phyloP scores from a whole-genome alignment of 257 asterid species.

The Nemophila menziesii region DNA sequence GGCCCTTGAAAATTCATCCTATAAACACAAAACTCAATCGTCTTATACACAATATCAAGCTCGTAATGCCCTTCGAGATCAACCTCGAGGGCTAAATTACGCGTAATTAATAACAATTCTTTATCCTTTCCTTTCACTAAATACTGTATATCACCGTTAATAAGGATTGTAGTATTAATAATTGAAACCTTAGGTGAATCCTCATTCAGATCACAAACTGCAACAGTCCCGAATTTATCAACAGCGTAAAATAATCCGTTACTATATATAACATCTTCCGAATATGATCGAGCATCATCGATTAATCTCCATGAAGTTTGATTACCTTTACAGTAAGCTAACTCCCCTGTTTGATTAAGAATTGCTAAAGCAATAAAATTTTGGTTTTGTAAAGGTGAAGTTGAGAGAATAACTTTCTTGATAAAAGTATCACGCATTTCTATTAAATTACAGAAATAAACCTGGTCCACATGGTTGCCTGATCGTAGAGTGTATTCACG shows the following conservation, averaged over 20 bases:
- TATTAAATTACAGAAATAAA: slow-evolving; percentile 21
- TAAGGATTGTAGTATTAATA: slow-evolving; percentile 18
- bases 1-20: slow-evolving; percentile 29
- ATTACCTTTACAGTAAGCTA: slow-evolving; percentile 46
- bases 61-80: slow-evolving; percentile 22
- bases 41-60: slow-evolving; percentile 31
- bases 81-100: slow-evolving; percentile 42
- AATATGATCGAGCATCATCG: slow-evolving; percentile 26
- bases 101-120: slow-evolving; percentile 45
- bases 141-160: slow-evolving; percentile 60
- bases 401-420: slow-evolving; percentile 52
- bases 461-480: slow-evolving; percentile 4
- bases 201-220: slow-evolving; percentile 37
- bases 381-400: slow-evolving; percentile 23
- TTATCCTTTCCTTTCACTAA: slow-evolving; percentile 59
- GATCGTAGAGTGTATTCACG: slow-evolving; percentile 46
- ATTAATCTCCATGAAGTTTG: slow-evolving; percentile 40
- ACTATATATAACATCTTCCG: slow-evolving; percentile 53
- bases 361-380: slow-evolving; percentile 44
- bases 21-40: slow-evolving; percentile 39
- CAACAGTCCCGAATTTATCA: slow-evolving; percentile 42
- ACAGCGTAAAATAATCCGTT: slow-evolving; percentile 39
- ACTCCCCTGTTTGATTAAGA: slow-evolving; percentile 29
- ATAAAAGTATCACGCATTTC: slow-evolving; percentile 65
- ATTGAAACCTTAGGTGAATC: slow-evolving; percentile 22